Conservation (phyloP, 2,329 filamentous ascomycete genomes). For the Penicillium sp. region DNA sequence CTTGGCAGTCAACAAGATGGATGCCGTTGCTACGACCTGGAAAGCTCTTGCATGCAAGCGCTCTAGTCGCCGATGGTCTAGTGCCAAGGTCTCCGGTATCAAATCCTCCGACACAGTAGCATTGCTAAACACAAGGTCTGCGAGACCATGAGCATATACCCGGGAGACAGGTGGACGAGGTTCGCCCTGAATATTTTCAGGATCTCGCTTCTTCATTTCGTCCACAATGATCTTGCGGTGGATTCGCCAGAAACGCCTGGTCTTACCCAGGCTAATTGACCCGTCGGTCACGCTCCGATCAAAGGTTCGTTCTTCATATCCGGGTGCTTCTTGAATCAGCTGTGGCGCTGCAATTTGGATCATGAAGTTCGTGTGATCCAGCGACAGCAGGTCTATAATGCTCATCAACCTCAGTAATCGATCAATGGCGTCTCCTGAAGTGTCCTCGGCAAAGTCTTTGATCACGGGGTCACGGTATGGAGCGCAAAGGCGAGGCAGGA, state of each 20-base stretch:
- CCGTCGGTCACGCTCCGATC: slow-evolving; percentile 54
- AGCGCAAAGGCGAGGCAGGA: slow-evolving; percentile 63
- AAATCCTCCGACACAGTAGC: slow-evolving; percentile 50
- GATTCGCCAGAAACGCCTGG: slow-evolving; percentile 55
- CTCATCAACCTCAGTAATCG: slow-evolving; percentile 62
- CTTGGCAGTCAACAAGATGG: slow-evolving; percentile 63
- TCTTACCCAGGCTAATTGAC: slow-evolving; percentile 51
- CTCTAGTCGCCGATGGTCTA: slow-evolving; percentile 55
- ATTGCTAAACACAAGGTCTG: slow-evolving; percentile 58
- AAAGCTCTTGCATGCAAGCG: slow-evolving; percentile 54
- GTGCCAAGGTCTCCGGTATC: slow-evolving; percentile 59
- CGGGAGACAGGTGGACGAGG: slow-evolving; percentile 35
- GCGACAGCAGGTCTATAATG: slow-evolving; percentile 59
- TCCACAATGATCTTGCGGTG: slow-evolving; percentile 43
- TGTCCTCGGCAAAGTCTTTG: slow-evolving; percentile 53
- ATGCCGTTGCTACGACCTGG: slow-evolving; percentile 59
- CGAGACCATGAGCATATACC: slow-evolving; percentile 60
- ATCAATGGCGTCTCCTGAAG: slow-evolving; percentile 57
- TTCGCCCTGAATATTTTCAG: slow-evolving; percentile 36
- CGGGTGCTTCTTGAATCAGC: slow-evolving; percentile 59
- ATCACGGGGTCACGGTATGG: slow-evolving; percentile 62
- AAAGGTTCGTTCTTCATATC: slow-evolving; percentile 61
- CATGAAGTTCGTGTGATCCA: slow-evolving; percentile 66
- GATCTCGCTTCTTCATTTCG: slow-evolving; percentile 51
- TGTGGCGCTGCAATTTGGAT: slow-evolving; percentile 59